A percentile compares a stretch with the other conserved stretches of the same genome.
Conservation (phyloP, 2,329 filamentous ascomycete species). For the Neoascochyta sp. region DNA sequence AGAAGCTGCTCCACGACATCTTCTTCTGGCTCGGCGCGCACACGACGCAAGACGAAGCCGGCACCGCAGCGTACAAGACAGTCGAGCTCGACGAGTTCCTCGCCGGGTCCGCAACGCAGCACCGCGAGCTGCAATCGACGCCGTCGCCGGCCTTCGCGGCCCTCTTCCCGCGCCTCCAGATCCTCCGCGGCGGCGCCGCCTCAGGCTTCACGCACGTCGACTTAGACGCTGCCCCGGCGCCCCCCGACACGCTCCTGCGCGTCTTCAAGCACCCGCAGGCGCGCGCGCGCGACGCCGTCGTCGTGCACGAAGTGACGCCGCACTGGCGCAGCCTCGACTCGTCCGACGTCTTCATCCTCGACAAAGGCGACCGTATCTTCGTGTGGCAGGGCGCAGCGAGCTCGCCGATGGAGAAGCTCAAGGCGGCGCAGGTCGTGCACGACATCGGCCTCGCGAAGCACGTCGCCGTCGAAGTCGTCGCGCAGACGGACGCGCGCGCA, state of each 20-base stretch:
- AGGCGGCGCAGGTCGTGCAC: slow-evolving; percentile 64
- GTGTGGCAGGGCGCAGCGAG: slow-evolving; percentile 66
- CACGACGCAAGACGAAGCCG: slow-evolving; percentile 66
- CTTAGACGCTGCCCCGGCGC: slow-evolving; percentile 39
- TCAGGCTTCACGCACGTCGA: slow-evolving; percentile 65
- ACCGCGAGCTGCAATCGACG: slow-evolving; percentile 60
- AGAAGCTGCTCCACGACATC: slow-evolving; percentile 52
- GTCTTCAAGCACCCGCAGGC: slow-evolving; percentile 57
- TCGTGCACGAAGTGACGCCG: slow-evolving; percentile 63
- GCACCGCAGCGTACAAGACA: slow-evolving; percentile 67
- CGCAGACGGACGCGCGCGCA: slow-evolving; percentile 57
- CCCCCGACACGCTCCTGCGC: slow-evolving; percentile 54
- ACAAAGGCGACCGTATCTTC: slow-evolving; percentile 62
- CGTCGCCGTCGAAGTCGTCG: slow-evolving; percentile 61
- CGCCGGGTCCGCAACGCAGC: slow-evolving; percentile 58
- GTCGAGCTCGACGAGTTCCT: slow-evolving; percentile 68
- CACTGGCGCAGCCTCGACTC: slow-evolving; percentile 61
- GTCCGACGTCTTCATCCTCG: slow-evolving; percentile 62
- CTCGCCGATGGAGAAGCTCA: slow-evolving; percentile 66
- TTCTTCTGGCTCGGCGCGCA: slow-evolving; percentile 68
- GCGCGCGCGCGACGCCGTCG: slow-evolving; percentile 47
- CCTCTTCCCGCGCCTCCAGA: slow-evolving; percentile 59
- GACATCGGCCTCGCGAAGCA: slow-evolving; percentile 63
- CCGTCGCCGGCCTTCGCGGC: slow-evolving; percentile 59
- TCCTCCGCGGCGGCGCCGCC: slow-evolving; percentile 58